Evolutionary conservation across 1,284 basidiomycete species (phyloP).

Genomic region (Pseudozyma thailandica): DNA sequence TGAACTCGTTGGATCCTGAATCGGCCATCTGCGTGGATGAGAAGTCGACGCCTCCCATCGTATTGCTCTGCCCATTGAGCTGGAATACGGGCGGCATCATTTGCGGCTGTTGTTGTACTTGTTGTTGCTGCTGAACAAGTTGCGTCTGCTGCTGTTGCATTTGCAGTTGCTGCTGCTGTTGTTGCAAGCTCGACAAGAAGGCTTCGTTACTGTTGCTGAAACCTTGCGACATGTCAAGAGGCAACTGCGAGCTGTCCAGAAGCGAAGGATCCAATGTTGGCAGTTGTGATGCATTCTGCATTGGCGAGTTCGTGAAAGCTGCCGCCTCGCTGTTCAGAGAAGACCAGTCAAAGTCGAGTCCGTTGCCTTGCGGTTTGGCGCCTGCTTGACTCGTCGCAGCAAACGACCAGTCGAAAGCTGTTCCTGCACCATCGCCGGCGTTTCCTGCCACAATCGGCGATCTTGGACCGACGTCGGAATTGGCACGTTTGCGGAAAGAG

Average conservation of each 20-base stretch:
- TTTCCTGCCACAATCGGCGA: conserved; percentile 40
- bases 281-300: conserved; percentile 23
- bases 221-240: conserved; percentile 14
- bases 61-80: conserved; percentile 35
- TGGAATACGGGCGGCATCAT: conserved; percentile 35
- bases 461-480: conserved; percentile 52
- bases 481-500: conserved; percentile 49
- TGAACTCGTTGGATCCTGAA: conserved; percentile 28
- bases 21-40: conserved; percentile 13
- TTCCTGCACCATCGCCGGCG: conserved; percentile 9
- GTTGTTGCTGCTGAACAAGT: conserved; percentile 8
- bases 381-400: conserved; percentile 17
- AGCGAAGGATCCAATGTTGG: conserved; percentile 48
- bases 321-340: conserved; percentile 19
- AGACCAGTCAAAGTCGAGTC: conserved; percentile 27
- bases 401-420: conserved; percentile 44
- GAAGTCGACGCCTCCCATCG: conserved; percentile 15
- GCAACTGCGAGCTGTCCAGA: conserved; percentile 13
- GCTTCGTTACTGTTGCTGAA: conserved; percentile 12
- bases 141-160: conserved; percentile 11
- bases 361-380: conserved; percentile 10
- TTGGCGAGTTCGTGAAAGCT: background rate
- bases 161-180: conserved; percentile 23
- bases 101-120: conserved; percentile 18
- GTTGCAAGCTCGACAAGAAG: background rate